phyloP scores from a whole-genome alignment of 345 rosid species.

The Brassica juncea region DNA sequence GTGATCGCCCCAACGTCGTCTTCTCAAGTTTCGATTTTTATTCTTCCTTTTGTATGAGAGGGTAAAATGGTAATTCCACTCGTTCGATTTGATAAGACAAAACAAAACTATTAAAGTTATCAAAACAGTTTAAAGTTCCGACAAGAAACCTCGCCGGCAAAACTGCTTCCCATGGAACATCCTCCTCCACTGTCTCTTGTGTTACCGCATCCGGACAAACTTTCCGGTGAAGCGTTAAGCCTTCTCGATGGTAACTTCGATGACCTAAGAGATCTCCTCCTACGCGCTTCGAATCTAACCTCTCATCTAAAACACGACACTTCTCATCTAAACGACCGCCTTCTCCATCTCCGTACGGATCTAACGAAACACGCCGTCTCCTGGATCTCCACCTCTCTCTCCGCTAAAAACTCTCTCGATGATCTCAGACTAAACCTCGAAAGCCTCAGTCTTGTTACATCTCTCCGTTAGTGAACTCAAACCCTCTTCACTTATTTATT shows the following conservation, averaged over 20 bases:
- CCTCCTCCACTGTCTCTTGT: slow-evolving; percentile 19
- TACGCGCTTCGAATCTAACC: slow-evolving; percentile 42
- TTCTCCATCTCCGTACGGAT: slow-evolving; percentile 44
- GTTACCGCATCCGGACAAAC: slow-evolving; percentile 46
- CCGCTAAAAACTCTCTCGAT: slow-evolving; percentile 46
- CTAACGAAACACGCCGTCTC: slow-evolving; percentile 57
- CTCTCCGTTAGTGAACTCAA: slow-evolving; percentile 25
- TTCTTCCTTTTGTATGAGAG: too few species aligned
- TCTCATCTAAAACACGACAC: slow-evolving; percentile 41
- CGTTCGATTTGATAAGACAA: too few species aligned
- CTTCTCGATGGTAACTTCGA: slow-evolving; percentile 52
- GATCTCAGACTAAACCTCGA: slow-evolving; percentile 45
- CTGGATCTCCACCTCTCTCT: slow-evolving; percentile 66
- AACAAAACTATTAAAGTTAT: not conserved
- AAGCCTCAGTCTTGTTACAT: slow-evolving; percentile 36
- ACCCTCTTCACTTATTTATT: not conserved
- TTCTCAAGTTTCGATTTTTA: slow-evolving; percentile 56
- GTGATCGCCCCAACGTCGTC: slow-evolving; percentile 69
- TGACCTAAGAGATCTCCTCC: slow-evolving; percentile 47
- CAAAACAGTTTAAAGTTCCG: not conserved
- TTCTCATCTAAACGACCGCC: slow-evolving; percentile 41
- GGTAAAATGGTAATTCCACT: too few species aligned
- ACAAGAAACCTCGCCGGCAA: slow-evolving; percentile 18
- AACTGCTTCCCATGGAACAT: slow-evolving; percentile 33
- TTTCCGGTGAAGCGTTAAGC: slow-evolving; percentile 29